Evolutionary conservation across 75 land plant species (phyloP).

Genomic region (Picea glauca): DNA sequence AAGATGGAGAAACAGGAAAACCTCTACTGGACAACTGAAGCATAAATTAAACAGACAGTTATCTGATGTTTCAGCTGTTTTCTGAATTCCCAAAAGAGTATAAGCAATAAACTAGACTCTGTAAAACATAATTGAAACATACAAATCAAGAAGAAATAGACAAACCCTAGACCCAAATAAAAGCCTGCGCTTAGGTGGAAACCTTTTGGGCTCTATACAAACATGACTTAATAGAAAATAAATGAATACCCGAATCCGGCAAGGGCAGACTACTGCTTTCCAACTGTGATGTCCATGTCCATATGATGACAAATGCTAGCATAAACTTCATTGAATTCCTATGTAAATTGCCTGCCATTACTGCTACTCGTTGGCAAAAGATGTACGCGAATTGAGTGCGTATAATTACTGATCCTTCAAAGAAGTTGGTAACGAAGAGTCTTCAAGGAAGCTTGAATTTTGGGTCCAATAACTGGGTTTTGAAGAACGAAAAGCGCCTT

Average conservation of each 20-base stretch:
- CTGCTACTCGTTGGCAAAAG: too few species aligned
- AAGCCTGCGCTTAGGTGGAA: too few species aligned
- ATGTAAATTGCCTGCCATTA: too few species aligned
- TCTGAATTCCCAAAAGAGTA: background rate
- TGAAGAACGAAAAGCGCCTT: too few species aligned
- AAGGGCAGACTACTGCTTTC: background rate
- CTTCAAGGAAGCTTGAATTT: too few species aligned
- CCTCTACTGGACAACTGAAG: background rate
- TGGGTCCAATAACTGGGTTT: too few species aligned
- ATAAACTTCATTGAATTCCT: too few species aligned
- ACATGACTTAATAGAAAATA: background rate
- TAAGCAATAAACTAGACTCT: background rate
- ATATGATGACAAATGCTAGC: too few species aligned
- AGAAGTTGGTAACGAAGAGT: too few species aligned
- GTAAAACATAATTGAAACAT: background rate
- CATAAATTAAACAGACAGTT: background rate
- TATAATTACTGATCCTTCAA: too few species aligned
- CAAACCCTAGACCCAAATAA: background rate
- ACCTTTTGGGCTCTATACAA: background rate
- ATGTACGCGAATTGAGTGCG: too few species aligned
- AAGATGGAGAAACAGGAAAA: background rate
- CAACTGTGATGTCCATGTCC: background rate
- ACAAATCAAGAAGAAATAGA: background rate
- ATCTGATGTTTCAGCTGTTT: background rate
- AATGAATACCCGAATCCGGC: slow-evolving; percentile 1